Conservation (phyloP, 805 yeast species). For the Cyberlindnera xishuangbannaensis region DNA sequence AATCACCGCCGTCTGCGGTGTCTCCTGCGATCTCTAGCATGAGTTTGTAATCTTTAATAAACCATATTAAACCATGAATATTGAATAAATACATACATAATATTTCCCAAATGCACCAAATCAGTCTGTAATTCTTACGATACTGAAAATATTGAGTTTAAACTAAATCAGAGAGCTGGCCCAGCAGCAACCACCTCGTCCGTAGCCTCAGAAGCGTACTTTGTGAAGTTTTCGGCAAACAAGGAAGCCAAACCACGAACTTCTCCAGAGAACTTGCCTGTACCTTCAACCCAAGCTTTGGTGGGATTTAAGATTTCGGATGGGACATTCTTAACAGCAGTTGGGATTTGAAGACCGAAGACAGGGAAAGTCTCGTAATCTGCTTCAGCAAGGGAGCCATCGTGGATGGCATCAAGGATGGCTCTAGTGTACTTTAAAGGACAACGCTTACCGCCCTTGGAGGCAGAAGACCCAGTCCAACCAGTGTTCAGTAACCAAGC, state of each 20-base stretch:
- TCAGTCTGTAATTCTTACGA: too few species aligned
- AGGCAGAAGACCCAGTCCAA: slow-evolving; percentile 93
- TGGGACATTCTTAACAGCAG: slow-evolving; percentile 70
- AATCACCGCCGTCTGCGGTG: too few species aligned
- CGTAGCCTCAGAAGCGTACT: slow-evolving; percentile 77
- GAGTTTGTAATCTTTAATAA: too few species aligned
- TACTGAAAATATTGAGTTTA: too few species aligned
- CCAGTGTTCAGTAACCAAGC: slow-evolving; percentile 99
- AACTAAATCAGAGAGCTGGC: too few species aligned
- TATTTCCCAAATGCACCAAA: too few species aligned
- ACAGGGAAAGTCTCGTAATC: slow-evolving; percentile 81
- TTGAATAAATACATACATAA: too few species aligned
- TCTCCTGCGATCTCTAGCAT: too few species aligned
- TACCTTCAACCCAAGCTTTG: slow-evolving; percentile 66
- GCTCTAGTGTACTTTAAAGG: slow-evolving; percentile 97
- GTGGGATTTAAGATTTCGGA: slow-evolving; percentile 80
- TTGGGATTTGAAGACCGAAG: slow-evolving; percentile 86
- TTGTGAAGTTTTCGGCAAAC: slow-evolving; percentile 83
- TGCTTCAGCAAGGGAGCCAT: slow-evolving; percentile 76
- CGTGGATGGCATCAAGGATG: slow-evolving; percentile 88
- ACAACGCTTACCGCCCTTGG: slow-evolving; percentile 95
- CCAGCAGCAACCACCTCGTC: slow-evolving; percentile 90
- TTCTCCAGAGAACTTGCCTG: slow-evolving; percentile 45
- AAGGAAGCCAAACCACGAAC: slow-evolving; percentile 63
- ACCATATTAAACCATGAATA: too few species aligned